phyloP scores from a whole-genome alignment of 768 basidiomycete genomes.

The Leccinum longicurvipes region DNA sequence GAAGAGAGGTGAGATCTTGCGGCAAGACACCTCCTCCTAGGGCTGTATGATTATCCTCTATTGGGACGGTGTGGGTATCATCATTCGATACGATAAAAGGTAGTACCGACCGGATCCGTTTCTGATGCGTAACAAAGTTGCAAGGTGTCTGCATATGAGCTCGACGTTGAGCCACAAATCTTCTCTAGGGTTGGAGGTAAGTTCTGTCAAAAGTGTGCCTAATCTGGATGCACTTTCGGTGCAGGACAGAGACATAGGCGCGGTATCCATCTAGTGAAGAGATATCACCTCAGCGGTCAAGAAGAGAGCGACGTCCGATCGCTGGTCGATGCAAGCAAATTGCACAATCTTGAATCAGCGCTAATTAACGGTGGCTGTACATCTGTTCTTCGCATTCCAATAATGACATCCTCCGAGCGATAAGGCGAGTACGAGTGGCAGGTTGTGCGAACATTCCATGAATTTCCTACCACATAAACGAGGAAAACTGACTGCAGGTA shows the following conservation, averaged over 20 bases:
- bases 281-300: neutral
- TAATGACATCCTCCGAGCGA: neutral
- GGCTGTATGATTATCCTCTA: constrained; percentile 69
- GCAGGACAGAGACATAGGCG: constrained; percentile 16
- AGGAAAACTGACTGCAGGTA: too few species aligned
- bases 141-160: constrained; percentile 50
- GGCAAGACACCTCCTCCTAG: constrained; percentile 67
- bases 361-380: neutral
- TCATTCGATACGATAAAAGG: neutral
- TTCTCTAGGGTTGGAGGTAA: constrained; percentile 30
- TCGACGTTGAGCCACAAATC: constrained; percentile 52
- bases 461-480: neutral
- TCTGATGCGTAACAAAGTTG: constrained; percentile 58
- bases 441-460: too few species aligned
- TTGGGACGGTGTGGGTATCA: constrained; percentile 18
- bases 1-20: constrained; percentile 57
- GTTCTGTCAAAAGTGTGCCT: constrained; percentile 31
- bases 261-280: constrained; percentile 18
- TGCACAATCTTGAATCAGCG: neutral
- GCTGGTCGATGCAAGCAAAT: neutral
- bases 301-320: neutral
- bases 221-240: constrained; percentile 31
- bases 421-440: neutral
- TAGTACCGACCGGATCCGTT: constrained; percentile 45
- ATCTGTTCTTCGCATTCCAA: neutral